A percentile compares a stretch with the other conserved stretches of the same genome.
Conservation (phyloP, 345 rosid genomes). For the Raphanus sativus region DNA sequence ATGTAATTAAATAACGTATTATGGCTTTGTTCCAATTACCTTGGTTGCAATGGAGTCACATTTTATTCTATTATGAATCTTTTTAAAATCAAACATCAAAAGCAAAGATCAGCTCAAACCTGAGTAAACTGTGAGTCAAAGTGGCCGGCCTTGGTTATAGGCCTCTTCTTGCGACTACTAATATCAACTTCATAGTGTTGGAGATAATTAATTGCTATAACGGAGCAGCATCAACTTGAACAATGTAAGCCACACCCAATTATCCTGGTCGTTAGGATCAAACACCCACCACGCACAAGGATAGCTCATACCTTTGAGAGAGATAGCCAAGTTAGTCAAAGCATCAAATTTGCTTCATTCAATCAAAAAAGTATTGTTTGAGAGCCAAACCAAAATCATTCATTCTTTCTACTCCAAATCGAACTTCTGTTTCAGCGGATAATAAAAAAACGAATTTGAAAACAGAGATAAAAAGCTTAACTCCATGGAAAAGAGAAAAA, state of each 20-base stretch:
- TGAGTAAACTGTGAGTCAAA: too few relatives aligned
- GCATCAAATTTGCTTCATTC: not conserved
- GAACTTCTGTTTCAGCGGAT: not conserved
- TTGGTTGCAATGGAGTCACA: not conserved
- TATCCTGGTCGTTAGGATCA: not conserved
- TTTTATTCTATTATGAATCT: conserved; percentile 22
- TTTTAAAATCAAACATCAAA: not conserved
- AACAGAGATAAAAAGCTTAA: not conserved
- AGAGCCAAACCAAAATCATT: not conserved
- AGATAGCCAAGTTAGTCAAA: not conserved
- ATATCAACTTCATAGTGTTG: not conserved
- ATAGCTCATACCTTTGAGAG: conserved; percentile 11
- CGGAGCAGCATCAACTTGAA: conserved; percentile 5
- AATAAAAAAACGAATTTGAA: not conserved
- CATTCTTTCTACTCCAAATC: not conserved
- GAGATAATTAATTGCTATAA: conserved; percentile 1
- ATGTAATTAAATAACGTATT: not conserved
- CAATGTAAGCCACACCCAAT: not conserved
- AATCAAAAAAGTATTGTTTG: not conserved
- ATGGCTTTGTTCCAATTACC: not conserved
- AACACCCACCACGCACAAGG: too few relatives aligned
- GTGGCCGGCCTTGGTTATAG: conserved; percentile 2
- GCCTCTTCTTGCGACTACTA: not conserved
- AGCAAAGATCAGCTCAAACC: not conserved
- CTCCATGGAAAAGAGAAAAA: too few relatives aligned